Evolutionary conservation across 2,329 filamentous ascomycete species (phyloP).

Genomic region (Cladosporium halotolerans): DNA sequence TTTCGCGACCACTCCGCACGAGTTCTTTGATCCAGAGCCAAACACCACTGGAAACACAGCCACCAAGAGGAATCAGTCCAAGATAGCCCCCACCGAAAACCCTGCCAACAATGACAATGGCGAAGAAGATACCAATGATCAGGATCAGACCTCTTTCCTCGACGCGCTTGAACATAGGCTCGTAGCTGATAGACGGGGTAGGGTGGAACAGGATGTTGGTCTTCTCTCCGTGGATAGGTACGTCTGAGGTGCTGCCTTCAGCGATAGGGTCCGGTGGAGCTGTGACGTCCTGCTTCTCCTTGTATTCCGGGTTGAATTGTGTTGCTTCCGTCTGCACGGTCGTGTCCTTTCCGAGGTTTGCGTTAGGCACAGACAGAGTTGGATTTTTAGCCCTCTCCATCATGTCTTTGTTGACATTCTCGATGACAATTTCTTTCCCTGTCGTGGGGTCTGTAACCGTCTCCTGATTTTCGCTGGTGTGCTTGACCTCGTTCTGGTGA

Average conservation of each 20-base stretch:
- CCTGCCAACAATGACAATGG: constrained; percentile 70
- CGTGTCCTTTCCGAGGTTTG: constrained; percentile 71
- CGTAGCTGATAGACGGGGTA: constrained; percentile 81
- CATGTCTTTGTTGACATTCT: constrained; percentile 67
- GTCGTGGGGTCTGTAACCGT: constrained; percentile 82
- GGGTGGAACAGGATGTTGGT: constrained; percentile 95
- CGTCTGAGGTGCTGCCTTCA: constrained; percentile 78
- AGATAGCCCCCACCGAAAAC: constrained; percentile 72
- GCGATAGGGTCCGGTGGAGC: constrained; percentile 83
- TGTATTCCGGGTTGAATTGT: constrained; percentile 75
- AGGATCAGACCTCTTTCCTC: constrained; percentile 69
- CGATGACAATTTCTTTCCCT: constrained; percentile 76
- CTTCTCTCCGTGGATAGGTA: constrained; percentile 93
- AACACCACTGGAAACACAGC: constrained; percentile 68
- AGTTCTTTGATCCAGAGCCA: constrained; percentile 89
- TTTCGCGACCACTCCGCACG: constrained; percentile 70
- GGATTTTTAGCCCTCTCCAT: constrained; percentile 68
- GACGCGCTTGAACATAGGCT: constrained; percentile 74
- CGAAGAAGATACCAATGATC: constrained; percentile 62
- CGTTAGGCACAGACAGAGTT: constrained; percentile 77
- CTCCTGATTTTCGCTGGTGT: constrained; percentile 45
- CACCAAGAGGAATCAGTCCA: constrained; percentile 67
- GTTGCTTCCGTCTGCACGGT: constrained; percentile 63
- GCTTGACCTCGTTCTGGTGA: constrained; percentile 43
- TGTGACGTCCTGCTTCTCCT: constrained; percentile 77